Percentiles rank a stretch among this genome's conserved stretches.
These are phyloP conservation scores for Syncephalastrum racemosum DNA, from an alignment of 371 early-diverging fungal species.

Conservation along the genomic window DNA sequence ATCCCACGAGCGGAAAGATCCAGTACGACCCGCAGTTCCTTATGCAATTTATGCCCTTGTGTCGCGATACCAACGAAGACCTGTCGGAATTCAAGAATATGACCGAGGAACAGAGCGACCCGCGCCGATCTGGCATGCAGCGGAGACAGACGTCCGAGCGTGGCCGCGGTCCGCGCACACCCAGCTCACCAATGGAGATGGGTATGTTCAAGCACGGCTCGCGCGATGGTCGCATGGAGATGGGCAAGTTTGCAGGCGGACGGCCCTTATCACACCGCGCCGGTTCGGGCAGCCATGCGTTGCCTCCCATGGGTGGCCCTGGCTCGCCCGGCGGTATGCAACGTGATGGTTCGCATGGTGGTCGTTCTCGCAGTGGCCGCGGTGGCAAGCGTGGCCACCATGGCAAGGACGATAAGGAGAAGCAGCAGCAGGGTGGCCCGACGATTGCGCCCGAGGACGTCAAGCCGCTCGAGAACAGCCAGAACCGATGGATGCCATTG, in stretches of 20 bases:
- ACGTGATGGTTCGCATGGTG: conserved; percentile 50
- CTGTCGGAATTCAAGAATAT: conserved; percentile 69
- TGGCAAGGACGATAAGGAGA: conserved; percentile 25
- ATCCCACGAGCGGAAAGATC: conserved; percentile 49
- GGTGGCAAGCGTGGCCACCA: conserved; percentile 55
- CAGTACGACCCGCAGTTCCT: conserved; percentile 76
- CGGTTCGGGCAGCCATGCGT: conserved; percentile 50
- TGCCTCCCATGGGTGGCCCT: conserved; percentile 34
- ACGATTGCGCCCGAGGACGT: conserved; percentile 67
- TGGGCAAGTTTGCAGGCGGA: conserved; percentile 54
- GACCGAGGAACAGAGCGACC: conserved; percentile 54
- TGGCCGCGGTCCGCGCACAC: conserved; percentile 54
- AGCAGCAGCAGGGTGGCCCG: conserved; percentile 45
- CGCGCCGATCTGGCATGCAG: conserved; percentile 35
- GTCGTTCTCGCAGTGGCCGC: conserved; percentile 51
- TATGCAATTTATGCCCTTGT: conserved; percentile 71
- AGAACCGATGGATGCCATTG: conserved; percentile 84
- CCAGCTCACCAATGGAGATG: conserved; percentile 44
- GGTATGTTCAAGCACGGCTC: conserved; percentile 47
- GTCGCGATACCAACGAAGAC: conserved; percentile 66
- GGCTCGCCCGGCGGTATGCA: conserved; percentile 60
- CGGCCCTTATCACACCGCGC: conserved; percentile 48
- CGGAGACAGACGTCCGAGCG: conserved; percentile 65
- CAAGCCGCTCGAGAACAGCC: conserved; percentile 76
- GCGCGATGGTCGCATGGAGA: conserved; percentile 43